Conservation (phyloP, 441 rosid genomes). For the Populus tomentosa region DNA sequence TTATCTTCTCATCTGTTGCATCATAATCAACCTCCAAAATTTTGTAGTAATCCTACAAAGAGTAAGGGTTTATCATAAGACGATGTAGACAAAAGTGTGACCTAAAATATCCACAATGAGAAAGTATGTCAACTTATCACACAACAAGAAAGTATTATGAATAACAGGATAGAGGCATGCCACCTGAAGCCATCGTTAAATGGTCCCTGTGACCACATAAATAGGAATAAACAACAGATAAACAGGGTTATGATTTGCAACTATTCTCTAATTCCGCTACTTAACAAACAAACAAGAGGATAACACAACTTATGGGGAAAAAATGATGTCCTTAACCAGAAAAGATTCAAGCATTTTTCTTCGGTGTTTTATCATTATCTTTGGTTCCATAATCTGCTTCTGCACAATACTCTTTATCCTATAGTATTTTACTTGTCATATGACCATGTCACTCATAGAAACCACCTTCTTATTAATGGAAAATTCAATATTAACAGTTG, state of each 20-base stretch:
- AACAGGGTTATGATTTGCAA: neutral
- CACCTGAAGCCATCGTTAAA: neutral
- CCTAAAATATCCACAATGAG: conserved; percentile 1
- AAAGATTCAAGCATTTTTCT: conserved; percentile 1
- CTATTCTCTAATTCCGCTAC: neutral
- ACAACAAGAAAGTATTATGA: too few relatives aligned
- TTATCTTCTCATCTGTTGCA: conserved; percentile 73
- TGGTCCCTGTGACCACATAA: neutral
- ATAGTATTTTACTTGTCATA: too few relatives aligned
- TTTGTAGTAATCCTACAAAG: conserved; percentile 69
- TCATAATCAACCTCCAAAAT: conserved; percentile 73
- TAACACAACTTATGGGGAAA: neutral
- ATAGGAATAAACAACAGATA: neutral
- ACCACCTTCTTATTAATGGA: too few relatives aligned
- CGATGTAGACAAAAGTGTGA: conserved; percentile 1
- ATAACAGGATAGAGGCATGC: neutral
- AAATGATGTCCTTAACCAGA: neutral
- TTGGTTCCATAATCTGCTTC: neutral
- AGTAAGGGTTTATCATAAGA: conserved; percentile 20
- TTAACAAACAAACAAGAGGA: neutral
- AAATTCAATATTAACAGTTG: too few relatives aligned
- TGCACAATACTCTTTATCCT: too few relatives aligned
- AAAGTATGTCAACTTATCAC: neutral
- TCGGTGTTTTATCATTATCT: neutral
- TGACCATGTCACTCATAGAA: too few relatives aligned